A percentile compares a stretch with the other conserved stretches of the same genome.
These are phyloP conservation scores for Telopea speciosissima DNA, from an alignment of 177 flowering plant species.

Conservation along the genomic window DNA sequence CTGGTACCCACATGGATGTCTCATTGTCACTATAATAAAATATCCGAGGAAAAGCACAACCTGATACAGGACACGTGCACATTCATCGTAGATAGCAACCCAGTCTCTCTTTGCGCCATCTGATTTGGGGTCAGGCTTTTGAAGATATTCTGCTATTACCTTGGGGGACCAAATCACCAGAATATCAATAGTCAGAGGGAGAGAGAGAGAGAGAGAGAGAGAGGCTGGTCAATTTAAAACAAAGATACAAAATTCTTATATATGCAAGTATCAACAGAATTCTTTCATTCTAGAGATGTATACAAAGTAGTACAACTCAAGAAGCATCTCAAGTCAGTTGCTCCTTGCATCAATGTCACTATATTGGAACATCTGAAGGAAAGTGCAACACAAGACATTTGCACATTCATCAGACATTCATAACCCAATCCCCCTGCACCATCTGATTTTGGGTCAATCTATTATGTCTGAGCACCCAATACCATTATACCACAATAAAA, in stretches of 20 bases:
- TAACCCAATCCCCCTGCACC: no score
- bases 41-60: conserved; percentile 21
- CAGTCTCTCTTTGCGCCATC: conserved; percentile 99
- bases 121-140: conserved; percentile 95
- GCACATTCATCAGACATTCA: no score
- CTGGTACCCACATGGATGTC: no score
- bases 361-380: no score
- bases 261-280: not conserved
- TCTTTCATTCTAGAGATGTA: no score
- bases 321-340: no score
- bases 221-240: not conserved
- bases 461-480: not conserved
- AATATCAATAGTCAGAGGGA: not conserved
- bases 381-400: no score
- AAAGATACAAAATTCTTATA: not conserved
- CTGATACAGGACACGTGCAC: conserved; percentile 93
- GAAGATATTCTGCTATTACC: conserved; percentile 97
- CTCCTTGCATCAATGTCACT: no score
- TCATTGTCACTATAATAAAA: not conserved
- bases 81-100: conserved; percentile 99
- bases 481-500: not conserved
- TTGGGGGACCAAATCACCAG: conserved; percentile 19
- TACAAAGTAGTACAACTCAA: no score
- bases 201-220: no score
- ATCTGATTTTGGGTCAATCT: no score